Conservation (phyloP, 2,329 filamentous ascomycete species). For the Ascochyta koolunga region DNA sequence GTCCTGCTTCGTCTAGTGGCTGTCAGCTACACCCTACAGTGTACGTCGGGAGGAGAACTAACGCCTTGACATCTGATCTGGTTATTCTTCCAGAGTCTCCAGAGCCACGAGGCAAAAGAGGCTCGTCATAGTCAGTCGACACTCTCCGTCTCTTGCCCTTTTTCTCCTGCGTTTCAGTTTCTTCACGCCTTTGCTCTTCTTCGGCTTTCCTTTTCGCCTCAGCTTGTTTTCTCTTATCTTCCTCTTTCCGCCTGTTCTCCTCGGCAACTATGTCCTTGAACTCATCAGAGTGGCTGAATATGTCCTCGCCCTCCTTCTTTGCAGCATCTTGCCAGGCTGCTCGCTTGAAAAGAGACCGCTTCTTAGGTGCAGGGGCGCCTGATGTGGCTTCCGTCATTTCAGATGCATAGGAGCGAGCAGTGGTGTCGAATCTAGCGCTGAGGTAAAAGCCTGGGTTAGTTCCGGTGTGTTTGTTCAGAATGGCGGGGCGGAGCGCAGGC, state of each 20-base stretch:
- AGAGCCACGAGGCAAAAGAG: conserved; percentile 10
- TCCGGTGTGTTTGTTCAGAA: neutral
- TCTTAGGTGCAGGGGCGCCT: conserved; percentile 40
- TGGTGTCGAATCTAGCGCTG: neutral
- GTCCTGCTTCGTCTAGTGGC: conserved; percentile 31
- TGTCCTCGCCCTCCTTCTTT: conserved; percentile 43
- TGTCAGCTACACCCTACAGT: neutral
- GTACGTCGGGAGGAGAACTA: neutral
- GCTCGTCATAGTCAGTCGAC: conserved; percentile 25
- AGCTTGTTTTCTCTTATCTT: conserved; percentile 27
- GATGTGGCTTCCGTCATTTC: conserved; percentile 34
- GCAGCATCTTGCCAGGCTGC: conserved; percentile 55
- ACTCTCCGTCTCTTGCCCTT: conserved; percentile 26
- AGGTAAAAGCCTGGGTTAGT: neutral
- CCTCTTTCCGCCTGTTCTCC: conserved; percentile 41
- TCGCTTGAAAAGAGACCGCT: conserved; percentile 62
- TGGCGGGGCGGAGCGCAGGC: conserved; percentile 19
- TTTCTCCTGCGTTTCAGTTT: conserved; percentile 26
- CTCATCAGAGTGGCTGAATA: conserved; percentile 53
- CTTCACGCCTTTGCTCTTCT: conserved; percentile 33
- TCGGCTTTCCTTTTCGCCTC: conserved; percentile 34
- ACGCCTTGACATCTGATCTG: conserved; percentile 26
- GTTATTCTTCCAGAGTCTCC: conserved; percentile 14
- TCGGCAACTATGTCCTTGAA: conserved; percentile 49
- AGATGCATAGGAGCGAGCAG: conserved; percentile 16